These are phyloP conservation scores for Pyrenophora seminiperda DNA, from an alignment of 2,329 filamentous ascomycete genomes.

Conservation along the genomic window DNA sequence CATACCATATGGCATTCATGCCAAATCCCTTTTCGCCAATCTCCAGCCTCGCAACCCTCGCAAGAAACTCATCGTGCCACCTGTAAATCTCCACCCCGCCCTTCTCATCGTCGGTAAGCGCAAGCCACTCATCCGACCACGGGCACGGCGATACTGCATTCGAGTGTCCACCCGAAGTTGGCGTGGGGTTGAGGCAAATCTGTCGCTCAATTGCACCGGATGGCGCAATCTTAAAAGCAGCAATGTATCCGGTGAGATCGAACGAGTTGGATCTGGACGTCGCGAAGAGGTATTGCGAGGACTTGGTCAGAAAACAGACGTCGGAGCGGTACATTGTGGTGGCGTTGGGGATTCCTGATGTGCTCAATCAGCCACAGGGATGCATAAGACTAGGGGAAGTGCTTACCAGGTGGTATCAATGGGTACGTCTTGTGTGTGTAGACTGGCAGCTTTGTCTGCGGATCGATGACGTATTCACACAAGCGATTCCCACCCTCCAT, in stretches of 20 bases:
- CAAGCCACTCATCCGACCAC: conserved; percentile 88
- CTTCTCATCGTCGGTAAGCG: conserved; percentile 85
- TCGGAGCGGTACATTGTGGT: conserved; percentile 78
- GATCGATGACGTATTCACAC: conserved; percentile 80
- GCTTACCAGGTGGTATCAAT: conserved; percentile 75
- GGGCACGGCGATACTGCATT: conserved; percentile 85
- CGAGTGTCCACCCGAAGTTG: conserved; percentile 84
- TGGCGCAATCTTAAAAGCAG: conserved; percentile 73
- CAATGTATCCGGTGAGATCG: conserved; percentile 79
- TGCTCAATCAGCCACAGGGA: conserved; percentile 2
- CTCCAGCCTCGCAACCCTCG: conserved; percentile 74
- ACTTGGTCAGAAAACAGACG: conserved; percentile 74
- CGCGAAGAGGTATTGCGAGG: conserved; percentile 78
- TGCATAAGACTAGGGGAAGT: background rate
- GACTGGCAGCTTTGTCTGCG: conserved; percentile 72
- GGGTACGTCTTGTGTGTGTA: conserved; percentile 79
- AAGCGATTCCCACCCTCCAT: conserved; percentile 90
- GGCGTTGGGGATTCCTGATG: conserved; percentile 51
- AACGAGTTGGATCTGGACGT: conserved; percentile 79
- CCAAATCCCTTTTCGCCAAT: conserved; percentile 88
- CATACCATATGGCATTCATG: conserved; percentile 97
- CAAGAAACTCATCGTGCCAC: conserved; percentile 81
- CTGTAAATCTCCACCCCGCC: conserved; percentile 87
- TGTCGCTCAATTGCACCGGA: conserved; percentile 76
- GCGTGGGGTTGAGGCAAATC: conserved; percentile 81